phyloP scores from a whole-genome alignment of 257 asterid genomes.

The Fraxinus anomala region DNA sequence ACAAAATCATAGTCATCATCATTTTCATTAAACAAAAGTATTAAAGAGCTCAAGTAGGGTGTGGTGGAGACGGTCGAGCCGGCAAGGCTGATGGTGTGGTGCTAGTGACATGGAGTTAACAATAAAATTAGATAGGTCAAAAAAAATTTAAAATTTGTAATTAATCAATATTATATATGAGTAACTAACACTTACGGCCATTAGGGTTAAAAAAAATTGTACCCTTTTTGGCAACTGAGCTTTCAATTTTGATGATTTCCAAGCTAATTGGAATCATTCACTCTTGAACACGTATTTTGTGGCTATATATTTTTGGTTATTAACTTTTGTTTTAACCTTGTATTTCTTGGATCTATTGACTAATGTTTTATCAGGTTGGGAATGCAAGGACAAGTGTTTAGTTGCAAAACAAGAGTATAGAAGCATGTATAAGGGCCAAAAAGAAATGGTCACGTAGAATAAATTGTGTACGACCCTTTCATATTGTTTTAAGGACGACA shows the following conservation, averaged over 20 bases:
- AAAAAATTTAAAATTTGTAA: background rate
- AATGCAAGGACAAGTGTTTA: background rate
- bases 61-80: constrained; percentile 13
- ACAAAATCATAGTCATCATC: background rate
- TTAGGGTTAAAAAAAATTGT: background rate
- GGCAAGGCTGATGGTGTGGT: background rate
- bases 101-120: background rate
- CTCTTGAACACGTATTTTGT: background rate
- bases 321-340: constrained; percentile 1
- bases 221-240: background rate
- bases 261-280: background rate
- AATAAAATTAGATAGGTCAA: background rate
- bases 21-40: background rate
- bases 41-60: background rate
- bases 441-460: background rate
- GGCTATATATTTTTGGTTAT: background rate
- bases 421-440: background rate
- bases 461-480: background rate
- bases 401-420: background rate
- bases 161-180: background rate
- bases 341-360: background rate
- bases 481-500: background rate
- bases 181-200: background rate
- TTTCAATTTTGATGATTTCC: background rate
- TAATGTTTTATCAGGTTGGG: background rate